A percentile compares a stretch with the other conserved stretches of the same genome.
These are phyloP conservation scores for Kingdonia uniflora DNA, from an alignment of 164 flowering plant genomes.

Conservation along the genomic window DNA sequence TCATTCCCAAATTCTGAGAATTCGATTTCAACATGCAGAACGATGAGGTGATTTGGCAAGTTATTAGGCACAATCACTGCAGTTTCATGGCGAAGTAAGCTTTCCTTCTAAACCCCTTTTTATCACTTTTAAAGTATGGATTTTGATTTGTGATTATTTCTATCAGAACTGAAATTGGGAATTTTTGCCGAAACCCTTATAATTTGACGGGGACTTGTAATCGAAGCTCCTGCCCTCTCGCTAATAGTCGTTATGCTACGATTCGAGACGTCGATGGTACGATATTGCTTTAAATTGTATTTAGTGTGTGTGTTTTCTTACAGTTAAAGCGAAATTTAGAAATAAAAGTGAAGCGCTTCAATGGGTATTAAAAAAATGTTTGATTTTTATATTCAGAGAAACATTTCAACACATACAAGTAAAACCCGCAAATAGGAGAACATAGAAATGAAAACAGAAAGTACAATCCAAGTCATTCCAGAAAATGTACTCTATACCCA, in stretches of 20 bases:
- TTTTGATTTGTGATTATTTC: background rate
- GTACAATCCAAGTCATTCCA: too few relatives aligned
- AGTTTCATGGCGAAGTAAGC: constrained; percentile 88
- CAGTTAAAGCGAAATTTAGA: too few relatives aligned
- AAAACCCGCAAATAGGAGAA: too few relatives aligned
- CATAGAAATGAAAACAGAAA: too few relatives aligned
- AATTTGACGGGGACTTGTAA: constrained; percentile 87
- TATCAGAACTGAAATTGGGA: constrained; percentile 57
- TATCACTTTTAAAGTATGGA: background rate
- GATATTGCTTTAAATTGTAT: too few relatives aligned
- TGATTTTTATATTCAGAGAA: too few relatives aligned
- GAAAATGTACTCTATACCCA: too few relatives aligned
- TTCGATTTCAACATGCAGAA: constrained; percentile 83
- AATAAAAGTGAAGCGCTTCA: too few relatives aligned
- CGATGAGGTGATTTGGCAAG: constrained; percentile 94
- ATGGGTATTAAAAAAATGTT: too few relatives aligned
- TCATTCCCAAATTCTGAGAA: too few relatives aligned
- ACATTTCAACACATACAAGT: too few relatives aligned
- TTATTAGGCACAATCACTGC: constrained; percentile 88
- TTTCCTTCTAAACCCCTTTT: constrained; percentile 1
- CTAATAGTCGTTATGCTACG: constrained; percentile 93
- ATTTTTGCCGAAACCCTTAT: constrained; percentile 80
- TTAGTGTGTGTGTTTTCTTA: too few relatives aligned
- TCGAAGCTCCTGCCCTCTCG: constrained; percentile 93
- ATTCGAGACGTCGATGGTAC: constrained; percentile 64